Evolutionary conservation across 2,329 filamentous ascomycete genomes (phyloP), one percentile per base, ranked within the genome.

Genomic region (Cadophora malorum): DNA sequence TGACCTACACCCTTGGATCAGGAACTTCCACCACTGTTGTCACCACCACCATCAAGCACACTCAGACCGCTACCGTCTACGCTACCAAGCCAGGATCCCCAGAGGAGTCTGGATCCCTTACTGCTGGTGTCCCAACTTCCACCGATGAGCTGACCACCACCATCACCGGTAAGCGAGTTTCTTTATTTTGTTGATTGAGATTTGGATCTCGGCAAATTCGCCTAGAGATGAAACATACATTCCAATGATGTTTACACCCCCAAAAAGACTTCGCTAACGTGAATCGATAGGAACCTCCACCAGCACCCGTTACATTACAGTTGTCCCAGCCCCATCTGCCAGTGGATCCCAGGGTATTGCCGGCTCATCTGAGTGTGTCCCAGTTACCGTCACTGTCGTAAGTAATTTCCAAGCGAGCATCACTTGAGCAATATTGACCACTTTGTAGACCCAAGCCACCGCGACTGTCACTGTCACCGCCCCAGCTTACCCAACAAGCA

Each of bases 1-100:
- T 83, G 35, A 80, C 80, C 69, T 80, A 81, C 75, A 81, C 81
- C 71, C 71, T 81, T 67, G 76, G 79, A 71, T 69, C 75, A 67
- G 76, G 79, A 72, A 76, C 78, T 63, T 82, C 75, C 70, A 82
- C 79, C 70, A 83, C 81, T 74, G 80, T 82, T 66, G 76, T 85
- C 69, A 82, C 77, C 63, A 78, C 80, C 69, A 83, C 81, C 68
- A 75, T 80, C 71, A 72, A 80, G 74, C 75, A 79, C 72, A 81
- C 82, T 69, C 64, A 76, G 68, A 80, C 78, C 41, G 72, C 65
- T 8, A 74, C 74, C 21, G 69, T 74, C 21, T 75, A 74, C 61
- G 71, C 72, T 16, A 77, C 76, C 52, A 23, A 69, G 6, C 41
- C 63, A 58, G 47, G 62, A 45, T 5, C 52, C 16, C 33, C 33